Percentiles rank a stretch among this genome's conserved stretches.
Conservation (phyloP, 345 rosid genomes). For the Lagerstroemia speciosa region DNA sequence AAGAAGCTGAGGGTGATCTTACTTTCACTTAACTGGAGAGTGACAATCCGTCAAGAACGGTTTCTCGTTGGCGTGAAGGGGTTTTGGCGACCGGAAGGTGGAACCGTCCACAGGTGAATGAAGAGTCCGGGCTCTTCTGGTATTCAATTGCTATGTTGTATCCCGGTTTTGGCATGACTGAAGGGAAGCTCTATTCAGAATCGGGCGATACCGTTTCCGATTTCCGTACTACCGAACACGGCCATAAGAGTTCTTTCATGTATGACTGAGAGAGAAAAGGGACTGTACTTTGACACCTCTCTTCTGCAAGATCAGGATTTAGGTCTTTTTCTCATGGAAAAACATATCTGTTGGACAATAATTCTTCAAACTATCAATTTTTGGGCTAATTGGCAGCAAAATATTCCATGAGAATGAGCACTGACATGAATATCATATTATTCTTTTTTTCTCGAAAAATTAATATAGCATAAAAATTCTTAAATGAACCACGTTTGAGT, state of each 20-base stretch:
- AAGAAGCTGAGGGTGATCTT: constrained; percentile 43
- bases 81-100: constrained; percentile 59
- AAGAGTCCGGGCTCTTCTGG: background rate
- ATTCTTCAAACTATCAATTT: no score
- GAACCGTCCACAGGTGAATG: constrained; percentile 2
- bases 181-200: background rate
- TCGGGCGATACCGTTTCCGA: background rate
- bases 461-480: no score
- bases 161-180: background rate
- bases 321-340: no score
- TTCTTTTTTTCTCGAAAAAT: no score
- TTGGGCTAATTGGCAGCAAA: no score
- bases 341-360: no score
- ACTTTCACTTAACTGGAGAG: constrained; percentile 62
- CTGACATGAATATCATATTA: no score
- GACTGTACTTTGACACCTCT: no score
- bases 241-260: background rate
- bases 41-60: constrained; percentile 42
- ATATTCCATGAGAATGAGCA: no score
- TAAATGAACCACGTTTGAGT: no score
- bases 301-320: no score
- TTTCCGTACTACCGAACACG: background rate
- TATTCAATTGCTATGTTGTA: background rate
- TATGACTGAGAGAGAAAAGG: no score
- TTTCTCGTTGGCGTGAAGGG: constrained; percentile 67